Conservation (phyloP, 2,329 filamentous ascomycete genomes). For the Penicillium glabrum region DNA sequence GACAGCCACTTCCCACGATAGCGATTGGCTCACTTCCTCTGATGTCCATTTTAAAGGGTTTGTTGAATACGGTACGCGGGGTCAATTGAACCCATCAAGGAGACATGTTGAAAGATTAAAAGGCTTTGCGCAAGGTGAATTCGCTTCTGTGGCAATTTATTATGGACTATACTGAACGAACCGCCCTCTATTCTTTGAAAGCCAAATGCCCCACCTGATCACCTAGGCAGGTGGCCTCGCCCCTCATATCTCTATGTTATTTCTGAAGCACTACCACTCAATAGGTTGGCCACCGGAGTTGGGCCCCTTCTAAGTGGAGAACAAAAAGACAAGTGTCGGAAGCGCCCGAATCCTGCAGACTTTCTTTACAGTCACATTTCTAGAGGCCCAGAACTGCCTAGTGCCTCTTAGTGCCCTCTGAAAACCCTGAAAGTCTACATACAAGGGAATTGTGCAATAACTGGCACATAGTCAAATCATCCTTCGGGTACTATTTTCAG, state of each 20-base stretch:
- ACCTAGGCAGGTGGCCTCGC: background rate
- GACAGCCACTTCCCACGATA: slow-evolving; percentile 6
- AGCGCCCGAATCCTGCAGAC: background rate
- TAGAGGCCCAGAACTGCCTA: background rate
- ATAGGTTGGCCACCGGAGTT: background rate
- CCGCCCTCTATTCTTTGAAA: background rate
- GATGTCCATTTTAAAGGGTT: background rate
- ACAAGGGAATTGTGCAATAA: background rate
- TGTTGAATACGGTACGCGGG: background rate
- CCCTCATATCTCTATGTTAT: background rate
- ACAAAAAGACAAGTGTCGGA: background rate
- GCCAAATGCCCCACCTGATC: background rate
- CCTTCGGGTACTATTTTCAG: background rate
- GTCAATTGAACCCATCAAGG: background rate
- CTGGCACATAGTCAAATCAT: background rate
- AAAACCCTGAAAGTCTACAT: background rate
- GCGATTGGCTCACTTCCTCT: slow-evolving; percentile 7
- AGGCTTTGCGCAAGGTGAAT: background rate
- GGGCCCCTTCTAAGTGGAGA: background rate
- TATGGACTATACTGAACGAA: background rate
- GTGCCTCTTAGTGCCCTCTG: background rate
- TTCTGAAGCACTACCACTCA: background rate
- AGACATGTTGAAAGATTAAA: background rate
- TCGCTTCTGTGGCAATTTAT: background rate
- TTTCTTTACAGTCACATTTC: background rate